Evolutionary conservation across 2,329 filamentous ascomycete species (phyloP).

Genomic region (Botrytis porri): DNA sequence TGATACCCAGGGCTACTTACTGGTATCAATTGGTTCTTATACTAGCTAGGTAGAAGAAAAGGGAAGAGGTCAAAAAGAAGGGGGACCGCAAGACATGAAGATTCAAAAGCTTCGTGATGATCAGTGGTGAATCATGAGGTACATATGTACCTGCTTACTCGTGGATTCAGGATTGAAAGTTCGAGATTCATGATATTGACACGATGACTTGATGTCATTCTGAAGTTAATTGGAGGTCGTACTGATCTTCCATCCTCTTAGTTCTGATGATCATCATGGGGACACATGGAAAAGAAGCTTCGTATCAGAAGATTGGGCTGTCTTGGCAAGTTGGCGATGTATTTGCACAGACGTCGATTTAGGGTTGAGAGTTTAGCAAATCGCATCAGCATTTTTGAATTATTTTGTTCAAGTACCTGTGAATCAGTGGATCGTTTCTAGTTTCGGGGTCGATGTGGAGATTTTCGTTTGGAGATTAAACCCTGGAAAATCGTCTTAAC

Average conservation of each 20-base stretch:
- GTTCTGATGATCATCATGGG: background rate
- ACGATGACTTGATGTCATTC: background rate
- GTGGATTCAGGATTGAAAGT: background rate
- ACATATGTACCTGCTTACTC: background rate
- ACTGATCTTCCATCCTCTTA: background rate
- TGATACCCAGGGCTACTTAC: background rate
- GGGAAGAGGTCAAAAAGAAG: background rate
- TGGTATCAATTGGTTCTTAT: background rate
- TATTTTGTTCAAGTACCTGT: background rate
- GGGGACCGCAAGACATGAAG: background rate
- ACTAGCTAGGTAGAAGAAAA: background rate
- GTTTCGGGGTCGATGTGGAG: conserved; percentile 1
- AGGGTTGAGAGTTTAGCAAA: conserved; percentile 24
- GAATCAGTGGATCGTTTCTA: background rate
- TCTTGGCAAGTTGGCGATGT: background rate
- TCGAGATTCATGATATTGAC: background rate
- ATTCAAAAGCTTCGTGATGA: background rate
- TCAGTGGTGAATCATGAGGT: background rate
- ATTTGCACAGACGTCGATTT: conserved; percentile 34
- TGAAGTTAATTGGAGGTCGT: background rate
- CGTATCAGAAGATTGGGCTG: conserved; percentile 10
- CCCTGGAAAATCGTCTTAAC: background rate
- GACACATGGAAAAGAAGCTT: background rate
- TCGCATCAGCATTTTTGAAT: background rate
- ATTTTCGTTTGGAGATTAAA: background rate